phyloP scores from a whole-genome alignment of 2,329 filamentous ascomycete genomes.

The Dactylonectria estremocensis region DNA sequence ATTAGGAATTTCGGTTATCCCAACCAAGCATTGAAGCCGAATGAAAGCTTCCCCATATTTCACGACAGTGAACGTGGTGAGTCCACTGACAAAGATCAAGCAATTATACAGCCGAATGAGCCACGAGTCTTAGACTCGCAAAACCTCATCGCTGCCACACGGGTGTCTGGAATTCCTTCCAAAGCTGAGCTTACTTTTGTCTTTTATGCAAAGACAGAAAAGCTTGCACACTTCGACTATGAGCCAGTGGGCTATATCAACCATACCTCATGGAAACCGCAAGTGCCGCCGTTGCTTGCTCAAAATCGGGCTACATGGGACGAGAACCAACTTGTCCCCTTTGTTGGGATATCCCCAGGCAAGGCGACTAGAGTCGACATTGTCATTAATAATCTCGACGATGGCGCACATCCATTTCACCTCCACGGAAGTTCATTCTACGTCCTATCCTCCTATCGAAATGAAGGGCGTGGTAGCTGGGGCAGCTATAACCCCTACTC shows the following conservation, averaged over 20 bases:
- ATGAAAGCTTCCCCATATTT: neutral
- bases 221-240: conserved; percentile 1
- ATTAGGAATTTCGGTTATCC: conserved; percentile 2
- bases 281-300: neutral
- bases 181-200: neutral
- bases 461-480: conserved; percentile 1
- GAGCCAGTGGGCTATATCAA: conserved; percentile 16
- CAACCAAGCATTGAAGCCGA: conserved; percentile 3
- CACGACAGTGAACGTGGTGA: no score
- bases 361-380: conserved; percentile 65
- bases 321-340: conserved; percentile 10
- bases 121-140: no score
- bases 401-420: conserved; percentile 63
- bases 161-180: neutral
- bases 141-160: neutral
- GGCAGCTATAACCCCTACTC: conserved; percentile 10
- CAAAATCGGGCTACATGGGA: conserved; percentile 1
- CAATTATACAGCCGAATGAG: no score
- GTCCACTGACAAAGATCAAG: no score
- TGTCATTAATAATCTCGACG: conserved; percentile 72
- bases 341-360: conserved; percentile 3
- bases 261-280: conserved; percentile 6
- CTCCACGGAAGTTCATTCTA: conserved; percentile 74
- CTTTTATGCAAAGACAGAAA: neutral
- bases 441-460: conserved; percentile 47